Evolutionary conservation across 2,329 filamentous ascomycete genomes (phyloP), one percentile per base, ranked within the genome.

Genomic region (Talaromyces verruculosus): DNA sequence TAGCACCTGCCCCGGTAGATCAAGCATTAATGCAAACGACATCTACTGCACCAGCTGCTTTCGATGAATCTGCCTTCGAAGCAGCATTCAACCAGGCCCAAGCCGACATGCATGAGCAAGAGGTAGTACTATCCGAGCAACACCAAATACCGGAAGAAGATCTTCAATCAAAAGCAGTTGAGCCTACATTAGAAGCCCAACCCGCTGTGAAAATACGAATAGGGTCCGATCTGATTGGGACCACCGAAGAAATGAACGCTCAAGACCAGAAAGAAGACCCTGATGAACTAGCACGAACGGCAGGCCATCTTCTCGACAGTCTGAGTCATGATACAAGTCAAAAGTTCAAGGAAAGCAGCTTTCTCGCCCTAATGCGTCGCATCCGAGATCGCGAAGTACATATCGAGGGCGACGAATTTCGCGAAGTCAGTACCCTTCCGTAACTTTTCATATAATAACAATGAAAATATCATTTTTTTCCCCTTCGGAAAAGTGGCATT

Each of bases 311-410:
- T 3, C 81, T 95, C 5, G 83, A 89, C 63, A 88, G 87, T 43
- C 86, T 96, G 13, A 83, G 86, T 22, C 82, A 88, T 71, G 89
- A 94, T 70, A 84, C 87, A 66, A 89, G 85, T 64, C 80, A 87
- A 57, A 94, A 94, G 73, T 95, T 95, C 76, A 87, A 88, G 71
- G 87, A 93, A 73, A 93, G 91, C 70, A 86, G 86, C 66, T 96
- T 96, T 73, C 79, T 94, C 0, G 83, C 85, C 3, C 80, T 96
- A 55, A 95, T 96, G 91, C 86, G 90, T 33, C 85, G 87, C 67
- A 85, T 95, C 64, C 85, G 89, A 61, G 88, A 91, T 73, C 83
- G 85, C 64, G 88, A 95, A 78, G 87, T 93, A 15, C 85, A 85
- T 59, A 87, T 95, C 43, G 84, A 91, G 69, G 90, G 89, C 47